Percentiles rank a stretch among this genome's conserved stretches.
These are phyloP conservation scores for Ustilago nuda DNA, from an alignment of 1,284 basidiomycete species.

Conservation along the genomic window DNA sequence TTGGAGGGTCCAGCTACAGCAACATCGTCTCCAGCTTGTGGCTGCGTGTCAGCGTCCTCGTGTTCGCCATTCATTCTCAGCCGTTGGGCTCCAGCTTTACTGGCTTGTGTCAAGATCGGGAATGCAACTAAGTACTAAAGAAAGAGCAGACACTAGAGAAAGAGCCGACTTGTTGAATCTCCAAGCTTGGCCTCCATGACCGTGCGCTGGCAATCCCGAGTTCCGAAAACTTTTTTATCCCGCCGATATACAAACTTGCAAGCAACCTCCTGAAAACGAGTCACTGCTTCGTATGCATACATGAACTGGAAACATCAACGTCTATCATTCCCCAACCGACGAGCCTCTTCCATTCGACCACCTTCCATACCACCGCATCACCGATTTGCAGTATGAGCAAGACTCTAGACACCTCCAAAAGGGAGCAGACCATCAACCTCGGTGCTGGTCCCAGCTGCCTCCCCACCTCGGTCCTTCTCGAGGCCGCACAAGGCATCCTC, in stretches of 20 bases:
- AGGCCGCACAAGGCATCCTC: slow-evolving; percentile 64
- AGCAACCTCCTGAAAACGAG: slow-evolving; percentile 20
- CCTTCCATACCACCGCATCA: not conserved
- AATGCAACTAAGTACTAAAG: not conserved
- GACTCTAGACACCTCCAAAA: slow-evolving; percentile 42
- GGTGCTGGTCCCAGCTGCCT: slow-evolving; percentile 67
- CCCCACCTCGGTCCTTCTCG: slow-evolving; percentile 64
- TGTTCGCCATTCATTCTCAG: slow-evolving; percentile 30
- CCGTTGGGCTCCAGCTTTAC: not conserved
- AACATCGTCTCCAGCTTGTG: slow-evolving; percentile 9
- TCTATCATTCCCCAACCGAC: not conserved
- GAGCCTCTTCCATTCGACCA: not conserved
- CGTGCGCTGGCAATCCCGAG: slow-evolving; percentile 24
- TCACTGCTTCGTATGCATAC: slow-evolving; percentile 1
- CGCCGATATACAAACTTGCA: not conserved
- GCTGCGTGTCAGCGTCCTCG: slow-evolving; percentile 8
- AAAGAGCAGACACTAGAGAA: too few relatives aligned
- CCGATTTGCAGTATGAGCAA: slow-evolving; percentile 21
- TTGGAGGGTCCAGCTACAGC: slow-evolving; percentile 27
- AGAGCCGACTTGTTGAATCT: not conserved
- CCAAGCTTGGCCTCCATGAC: slow-evolving; percentile 5
- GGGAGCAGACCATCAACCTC: slow-evolving; percentile 66
- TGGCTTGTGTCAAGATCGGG: not conserved
- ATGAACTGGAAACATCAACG: not conserved
- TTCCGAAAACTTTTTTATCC: slow-evolving; percentile 24